Conservation (phyloP, 768 basidiomycete genomes). For the Dioszegia hungarica region DNA sequence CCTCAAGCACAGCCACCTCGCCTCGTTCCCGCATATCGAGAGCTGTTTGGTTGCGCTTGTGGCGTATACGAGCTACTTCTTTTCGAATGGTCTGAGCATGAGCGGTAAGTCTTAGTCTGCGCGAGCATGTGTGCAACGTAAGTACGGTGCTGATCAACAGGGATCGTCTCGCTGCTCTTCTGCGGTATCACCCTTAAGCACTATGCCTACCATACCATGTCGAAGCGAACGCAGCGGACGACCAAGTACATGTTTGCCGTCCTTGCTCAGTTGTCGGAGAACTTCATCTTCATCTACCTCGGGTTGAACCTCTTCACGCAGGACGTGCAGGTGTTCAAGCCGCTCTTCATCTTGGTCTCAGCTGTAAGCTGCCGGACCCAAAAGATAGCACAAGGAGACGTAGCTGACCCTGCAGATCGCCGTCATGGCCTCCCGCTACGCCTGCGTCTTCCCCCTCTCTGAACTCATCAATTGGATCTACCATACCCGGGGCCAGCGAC, state of each 20-base stretch:
- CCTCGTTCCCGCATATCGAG: slow-evolving; percentile 77
- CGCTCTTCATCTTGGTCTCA: slow-evolving; percentile 86
- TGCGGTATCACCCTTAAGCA: slow-evolving; percentile 99
- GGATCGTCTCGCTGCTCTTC: slow-evolving; percentile 95
- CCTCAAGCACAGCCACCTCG: slow-evolving; percentile 87
- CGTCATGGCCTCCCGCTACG: slow-evolving; percentile 91
- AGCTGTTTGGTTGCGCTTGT: slow-evolving; percentile 91
- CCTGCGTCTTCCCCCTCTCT: slow-evolving; percentile 90
- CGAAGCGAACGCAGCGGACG: slow-evolving; percentile 82
- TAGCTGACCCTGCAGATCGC: too few relatives aligned
- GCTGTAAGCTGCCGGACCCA: slow-evolving; percentile 54
- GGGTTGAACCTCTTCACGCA: slow-evolving; percentile 96
- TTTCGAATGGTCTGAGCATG: slow-evolving; percentile 93
- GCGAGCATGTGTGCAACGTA: neutral
- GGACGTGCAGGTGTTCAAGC: slow-evolving; percentile 82
- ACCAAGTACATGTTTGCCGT: slow-evolving; percentile 94
- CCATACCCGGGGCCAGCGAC: slow-evolving; percentile 74
- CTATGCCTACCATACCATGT: slow-evolving; percentile 99
- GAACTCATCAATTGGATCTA: slow-evolving; percentile 92
- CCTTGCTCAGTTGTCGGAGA: slow-evolving; percentile 90
- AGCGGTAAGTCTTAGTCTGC: slow-evolving; percentile 47
- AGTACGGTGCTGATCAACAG: slow-evolving; percentile 49
- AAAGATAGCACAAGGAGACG: too few relatives aligned
- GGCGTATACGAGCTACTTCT: slow-evolving; percentile 97
- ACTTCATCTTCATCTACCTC: slow-evolving; percentile 99